These are phyloP conservation scores for Calocybe gangraenosa DNA, from an alignment of 768 basidiomycete species.

Conservation along the genomic window DNA sequence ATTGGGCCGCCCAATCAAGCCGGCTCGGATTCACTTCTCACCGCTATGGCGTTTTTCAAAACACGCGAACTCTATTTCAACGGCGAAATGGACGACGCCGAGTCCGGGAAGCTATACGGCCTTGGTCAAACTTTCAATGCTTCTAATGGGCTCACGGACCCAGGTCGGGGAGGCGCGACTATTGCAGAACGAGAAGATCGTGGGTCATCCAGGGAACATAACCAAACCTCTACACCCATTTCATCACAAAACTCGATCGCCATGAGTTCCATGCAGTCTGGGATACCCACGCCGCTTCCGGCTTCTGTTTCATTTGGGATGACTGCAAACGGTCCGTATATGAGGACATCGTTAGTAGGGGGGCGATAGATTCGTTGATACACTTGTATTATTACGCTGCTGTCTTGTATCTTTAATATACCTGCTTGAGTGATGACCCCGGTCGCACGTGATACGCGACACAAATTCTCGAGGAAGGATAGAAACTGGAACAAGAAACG, in stretches of 20 bases:
- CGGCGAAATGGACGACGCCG: slow-evolving; percentile 78
- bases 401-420: slow-evolving; percentile 16
- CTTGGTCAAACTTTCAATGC: slow-evolving; percentile 75
- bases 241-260: slow-evolving; percentile 42
- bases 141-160: slow-evolving; percentile 63
- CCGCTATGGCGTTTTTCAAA: slow-evolving; percentile 93
- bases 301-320: slow-evolving; percentile 54
- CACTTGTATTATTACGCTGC: slow-evolving; percentile 18
- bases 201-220: slow-evolving; percentile 48
- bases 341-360: slow-evolving; percentile 59
- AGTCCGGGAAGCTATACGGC: slow-evolving; percentile 81
- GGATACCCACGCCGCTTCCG: slow-evolving; percentile 42
- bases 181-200: slow-evolving; percentile 80
- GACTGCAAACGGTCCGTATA: slow-evolving; percentile 56
- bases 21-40: slow-evolving; percentile 94
- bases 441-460: not conserved
- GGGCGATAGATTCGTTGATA: slow-evolving; percentile 34
- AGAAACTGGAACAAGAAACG: too few species aligned
- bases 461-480: too few species aligned
- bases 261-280: slow-evolving; percentile 41
- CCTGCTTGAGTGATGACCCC: slow-evolving; percentile 4
- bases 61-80: slow-evolving; percentile 91
- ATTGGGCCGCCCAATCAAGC: slow-evolving; percentile 94
- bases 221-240: slow-evolving; percentile 50
- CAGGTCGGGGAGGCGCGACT: slow-evolving; percentile 68